Base-by-base conservation (phyloP, 176 grass and related monocot species). In the Chrysopogon serrulatus region DNA sequence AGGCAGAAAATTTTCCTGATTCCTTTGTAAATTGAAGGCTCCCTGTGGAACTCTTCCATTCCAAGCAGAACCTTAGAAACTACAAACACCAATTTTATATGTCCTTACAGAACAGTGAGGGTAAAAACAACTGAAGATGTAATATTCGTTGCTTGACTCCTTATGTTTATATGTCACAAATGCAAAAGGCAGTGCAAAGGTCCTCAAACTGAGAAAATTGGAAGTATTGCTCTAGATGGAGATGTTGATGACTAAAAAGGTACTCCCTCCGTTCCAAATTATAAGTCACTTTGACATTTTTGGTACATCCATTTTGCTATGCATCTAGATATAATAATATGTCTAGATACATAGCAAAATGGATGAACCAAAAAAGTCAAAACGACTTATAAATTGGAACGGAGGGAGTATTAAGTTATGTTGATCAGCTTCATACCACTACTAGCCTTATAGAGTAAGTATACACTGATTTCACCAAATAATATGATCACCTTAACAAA, bases 391-490 rank as follows among this genome's bases (percentile, higher is more conserved):
- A n/a, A n/a, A n/a, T n/a, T n/a, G n/a, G n/a, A n/a, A n/a, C n/a
- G n/a, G n/a, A n/a, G n/a, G n/a, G n/a, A n/a, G n/a, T n/a, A n/a
- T n/a, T n/a, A n/a, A 66, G 43, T 49, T 49, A 73, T 49, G 47
- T 6, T 1, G 3, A 73, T 48, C 56, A 65, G 32, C 24, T 32
- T 74, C 72, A 53, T 53, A 62, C 62, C 9, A 48, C 62, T 82
- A 31, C 6, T 37, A 75, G 30, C 24, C 56, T 79, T 71, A 47
- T 35, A 53, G 21, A 57, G 36, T 42, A 85, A 70, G 27, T 57
- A 66, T 61, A 65, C 24, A 24, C 30, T 74, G 56, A 74, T 84
- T 66, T 66, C 45, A 84, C 62, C 36, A 88, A 73, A 65, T 24
- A 44, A 28, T 79, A 77, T 68, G 41, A 47, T 47, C 27, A 35